Conservation (phyloP, 2,329 filamentous ascomycete genomes). For the Oidium heveae region DNA sequence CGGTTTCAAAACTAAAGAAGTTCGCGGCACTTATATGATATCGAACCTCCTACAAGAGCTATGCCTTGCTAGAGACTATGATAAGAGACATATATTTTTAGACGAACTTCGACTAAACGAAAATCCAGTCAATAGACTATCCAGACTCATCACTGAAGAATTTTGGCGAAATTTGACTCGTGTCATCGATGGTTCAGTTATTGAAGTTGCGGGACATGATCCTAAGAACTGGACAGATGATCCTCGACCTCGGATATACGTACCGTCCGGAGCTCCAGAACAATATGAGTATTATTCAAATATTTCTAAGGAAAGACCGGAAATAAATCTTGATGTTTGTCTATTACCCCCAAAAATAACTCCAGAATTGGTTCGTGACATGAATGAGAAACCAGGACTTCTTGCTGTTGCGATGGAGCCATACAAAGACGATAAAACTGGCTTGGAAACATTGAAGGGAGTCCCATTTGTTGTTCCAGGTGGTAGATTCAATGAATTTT, state of each 20-base stretch:
- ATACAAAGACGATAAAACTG: constrained; percentile 37
- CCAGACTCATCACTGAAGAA: constrained; percentile 62
- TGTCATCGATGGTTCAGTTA: constrained; percentile 66
- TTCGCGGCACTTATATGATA: constrained; percentile 90
- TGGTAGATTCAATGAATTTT: constrained; percentile 91
- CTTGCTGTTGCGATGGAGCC: constrained; percentile 78
- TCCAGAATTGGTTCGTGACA: constrained; percentile 51
- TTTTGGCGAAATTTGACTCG: constrained; percentile 88
- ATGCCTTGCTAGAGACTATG: constrained; percentile 73
- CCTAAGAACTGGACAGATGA: constrained; percentile 91
- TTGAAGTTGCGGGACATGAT: constrained; percentile 66
- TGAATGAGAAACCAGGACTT: constrained; percentile 73
- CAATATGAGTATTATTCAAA: constrained; percentile 75
- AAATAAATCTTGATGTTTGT: constrained; percentile 69
- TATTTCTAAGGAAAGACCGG: constrained; percentile 53
- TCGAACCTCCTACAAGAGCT: constrained; percentile 92
- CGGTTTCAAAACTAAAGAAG: constrained; percentile 67
- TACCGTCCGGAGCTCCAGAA: constrained; percentile 61
- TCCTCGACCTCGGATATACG: constrained; percentile 73
- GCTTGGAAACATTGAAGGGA: constrained; percentile 46
- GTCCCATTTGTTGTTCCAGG: constrained; percentile 93
- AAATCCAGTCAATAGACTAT: constrained; percentile 75
- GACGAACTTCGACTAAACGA: constrained; percentile 83
- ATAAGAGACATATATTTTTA: constrained; percentile 68
- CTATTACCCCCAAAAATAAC: constrained; percentile 55